Conservation (phyloP, 2,329 filamentous ascomycete genomes). For the Trichoderma sp. region DNA sequence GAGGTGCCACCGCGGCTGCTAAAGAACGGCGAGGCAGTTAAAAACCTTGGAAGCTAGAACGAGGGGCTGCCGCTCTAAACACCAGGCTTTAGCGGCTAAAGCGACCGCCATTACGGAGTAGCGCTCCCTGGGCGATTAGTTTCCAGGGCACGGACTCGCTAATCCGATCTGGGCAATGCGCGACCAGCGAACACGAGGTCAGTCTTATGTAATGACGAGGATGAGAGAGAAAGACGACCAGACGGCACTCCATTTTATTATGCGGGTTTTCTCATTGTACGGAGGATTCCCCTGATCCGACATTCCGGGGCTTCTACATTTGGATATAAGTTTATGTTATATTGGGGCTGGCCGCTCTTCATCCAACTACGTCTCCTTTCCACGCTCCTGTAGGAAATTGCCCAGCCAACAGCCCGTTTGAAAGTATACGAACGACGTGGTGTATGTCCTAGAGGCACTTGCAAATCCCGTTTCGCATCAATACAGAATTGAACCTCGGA, state of each 20-base stretch:
- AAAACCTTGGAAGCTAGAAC: neutral
- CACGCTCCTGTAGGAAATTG: neutral
- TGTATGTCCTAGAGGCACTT: neutral
- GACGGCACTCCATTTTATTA: neutral
- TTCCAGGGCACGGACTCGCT: conserved; percentile 15
- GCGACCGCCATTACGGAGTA: neutral
- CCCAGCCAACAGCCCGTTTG: neutral
- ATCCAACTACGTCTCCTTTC: neutral
- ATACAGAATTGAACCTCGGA: neutral
- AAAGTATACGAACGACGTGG: neutral
- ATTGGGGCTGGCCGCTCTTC: neutral
- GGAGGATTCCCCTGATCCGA: neutral
- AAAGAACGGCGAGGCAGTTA: neutral
- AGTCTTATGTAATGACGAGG: conserved; percentile 21
- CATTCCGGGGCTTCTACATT: neutral
- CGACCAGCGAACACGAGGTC: conserved; percentile 20
- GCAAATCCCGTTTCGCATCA: neutral
- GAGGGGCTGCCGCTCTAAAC: conserved; percentile 13
- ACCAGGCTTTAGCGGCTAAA: conserved; percentile 8
- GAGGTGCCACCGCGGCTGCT: neutral
- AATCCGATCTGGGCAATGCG: conserved; percentile 11
- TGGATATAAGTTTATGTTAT: neutral
- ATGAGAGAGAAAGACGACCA: neutral
- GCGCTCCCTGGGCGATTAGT: neutral
- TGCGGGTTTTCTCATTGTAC: neutral